Conservation (phyloP, 2,329 filamentous ascomycete species). For the Phialocephala subalpina region DNA sequence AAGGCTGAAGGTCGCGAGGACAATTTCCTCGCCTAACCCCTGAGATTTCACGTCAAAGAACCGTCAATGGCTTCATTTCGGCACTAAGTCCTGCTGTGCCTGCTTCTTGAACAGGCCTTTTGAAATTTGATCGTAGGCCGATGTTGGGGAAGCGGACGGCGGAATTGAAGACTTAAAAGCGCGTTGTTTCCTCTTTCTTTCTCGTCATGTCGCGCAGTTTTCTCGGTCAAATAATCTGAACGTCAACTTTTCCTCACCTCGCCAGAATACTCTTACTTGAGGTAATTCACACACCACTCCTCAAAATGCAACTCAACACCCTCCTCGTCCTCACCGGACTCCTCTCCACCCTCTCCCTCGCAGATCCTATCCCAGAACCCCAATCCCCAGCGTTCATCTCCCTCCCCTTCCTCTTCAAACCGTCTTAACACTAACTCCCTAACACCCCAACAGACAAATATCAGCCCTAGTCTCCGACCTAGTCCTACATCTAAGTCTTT, state of each 20-base stretch:
- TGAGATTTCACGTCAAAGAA: neutral
- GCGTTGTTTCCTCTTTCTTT: neutral
- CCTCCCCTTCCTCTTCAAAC: neutral
- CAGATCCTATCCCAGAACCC: neutral
- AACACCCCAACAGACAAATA: neutral
- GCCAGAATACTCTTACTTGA: neutral
- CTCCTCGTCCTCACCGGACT: neutral
- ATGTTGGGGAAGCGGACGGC: neutral
- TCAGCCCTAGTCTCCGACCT: neutral
- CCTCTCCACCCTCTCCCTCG: neutral
- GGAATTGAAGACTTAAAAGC: neutral
- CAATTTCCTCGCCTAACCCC: neutral
- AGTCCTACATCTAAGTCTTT: neutral
- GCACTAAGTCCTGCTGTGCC: conserved; percentile 1
- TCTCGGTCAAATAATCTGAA: neutral
- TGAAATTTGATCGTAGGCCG: neutral
- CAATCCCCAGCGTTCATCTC: conserved; percentile 6
- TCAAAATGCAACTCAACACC: conserved; percentile 7
- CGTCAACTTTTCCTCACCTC: neutral
- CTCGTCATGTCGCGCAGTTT: neutral
- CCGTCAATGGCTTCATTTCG: neutral
- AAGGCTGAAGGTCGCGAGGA: conserved; percentile 5
- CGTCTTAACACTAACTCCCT: neutral
- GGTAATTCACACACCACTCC: neutral
- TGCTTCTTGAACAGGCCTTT: neutral